Evolutionary conservation across 2,329 filamentous ascomycete genomes (phyloP), one percentile per base, ranked within the genome.

Genomic region (Colletotrichum endophyticum): DNA sequence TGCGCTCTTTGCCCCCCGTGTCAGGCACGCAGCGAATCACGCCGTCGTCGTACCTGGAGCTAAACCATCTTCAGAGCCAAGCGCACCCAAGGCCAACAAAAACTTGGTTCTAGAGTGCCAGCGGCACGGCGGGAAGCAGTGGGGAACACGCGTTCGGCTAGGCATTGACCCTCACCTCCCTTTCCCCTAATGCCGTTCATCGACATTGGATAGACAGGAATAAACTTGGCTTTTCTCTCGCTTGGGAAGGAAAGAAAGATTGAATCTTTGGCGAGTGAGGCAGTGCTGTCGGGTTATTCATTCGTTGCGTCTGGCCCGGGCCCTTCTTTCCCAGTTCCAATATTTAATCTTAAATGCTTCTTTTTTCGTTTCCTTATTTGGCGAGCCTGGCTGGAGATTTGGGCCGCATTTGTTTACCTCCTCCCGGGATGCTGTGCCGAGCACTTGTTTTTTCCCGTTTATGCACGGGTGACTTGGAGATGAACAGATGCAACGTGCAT

Each of bases 11-110:
- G 4, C 16, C 22, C 12, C 32, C 9, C 30, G 36, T 66, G 44
- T 61, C 62, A 75, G 69, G 73, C 13, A 72, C 69, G 39, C n/a
- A 25, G 56, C 62, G 56, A 67, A 75, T 67, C 69, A 56, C 12
- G 39, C 15, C 5, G 8, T n/a, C 16, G 36, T 16, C 7, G 73
- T 73, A 34, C 73, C 73, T 75, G 69, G 25, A 49, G 73, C 73
- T 75, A 75, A 44, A 39, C 62, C 62, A 8, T 53, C 44, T 22
- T 53, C 44, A 53, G 44, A 53, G 44, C n/a, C 44, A 53, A 22
- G 44, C 44, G 13, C 67, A 36, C 27, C 30, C 27, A 34, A 32
- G 22, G 12, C 22, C 64, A 12, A 22, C 44, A 68, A 64, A 73
- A 73, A 73, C 57, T 63, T 63, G 66, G 66, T 34, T 56, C 30